Conservation (phyloP, 495 filamentous ascomycete genomes). For the Hypomontagnella monticulosa region DNA sequence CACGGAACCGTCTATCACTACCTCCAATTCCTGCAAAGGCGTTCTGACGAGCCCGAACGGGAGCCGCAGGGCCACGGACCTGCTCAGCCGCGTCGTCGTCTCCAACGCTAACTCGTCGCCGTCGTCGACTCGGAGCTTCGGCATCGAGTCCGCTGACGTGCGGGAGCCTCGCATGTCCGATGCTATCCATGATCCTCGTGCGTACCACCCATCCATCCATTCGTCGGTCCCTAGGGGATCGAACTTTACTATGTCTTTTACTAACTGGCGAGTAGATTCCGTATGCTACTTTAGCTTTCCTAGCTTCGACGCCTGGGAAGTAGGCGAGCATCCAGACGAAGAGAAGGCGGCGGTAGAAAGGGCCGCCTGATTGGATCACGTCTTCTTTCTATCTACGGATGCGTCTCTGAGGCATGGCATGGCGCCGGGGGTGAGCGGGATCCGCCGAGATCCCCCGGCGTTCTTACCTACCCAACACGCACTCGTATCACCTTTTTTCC, state of each 20-base stretch:
- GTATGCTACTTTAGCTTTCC: constrained; percentile 67
- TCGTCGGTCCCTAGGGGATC: constrained; percentile 2
- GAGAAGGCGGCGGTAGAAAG: constrained; percentile 41
- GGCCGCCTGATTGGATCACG: constrained; percentile 17
- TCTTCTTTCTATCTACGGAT: not conserved
- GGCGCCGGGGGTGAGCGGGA: constrained; percentile 5
- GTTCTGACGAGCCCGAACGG: constrained; percentile 57
- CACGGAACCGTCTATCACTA: constrained; percentile 65
- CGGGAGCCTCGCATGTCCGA: constrained; percentile 45
- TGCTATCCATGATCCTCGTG: constrained; percentile 43
- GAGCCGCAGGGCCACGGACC: constrained; percentile 58
- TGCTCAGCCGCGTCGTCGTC: constrained; percentile 61
- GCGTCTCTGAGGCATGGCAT: constrained; percentile 13
- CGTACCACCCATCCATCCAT: constrained; percentile 4
- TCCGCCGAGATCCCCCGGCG: constrained; percentile 31
- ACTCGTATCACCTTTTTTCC: constrained; percentile 23
- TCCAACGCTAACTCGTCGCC: constrained; percentile 54
- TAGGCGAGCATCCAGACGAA: constrained; percentile 48
- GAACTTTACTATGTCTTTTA: not conserved
- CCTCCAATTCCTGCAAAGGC: constrained; percentile 60
- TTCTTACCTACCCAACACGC: not conserved
- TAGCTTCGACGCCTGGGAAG: constrained; percentile 63
- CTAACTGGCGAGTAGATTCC: constrained; percentile 44
- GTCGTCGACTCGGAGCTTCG: constrained; percentile 48
- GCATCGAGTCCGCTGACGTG: constrained; percentile 45